phyloP scores from a whole-genome alignment of 306 rosid genomes.

The Gillenia trifoliata region DNA sequence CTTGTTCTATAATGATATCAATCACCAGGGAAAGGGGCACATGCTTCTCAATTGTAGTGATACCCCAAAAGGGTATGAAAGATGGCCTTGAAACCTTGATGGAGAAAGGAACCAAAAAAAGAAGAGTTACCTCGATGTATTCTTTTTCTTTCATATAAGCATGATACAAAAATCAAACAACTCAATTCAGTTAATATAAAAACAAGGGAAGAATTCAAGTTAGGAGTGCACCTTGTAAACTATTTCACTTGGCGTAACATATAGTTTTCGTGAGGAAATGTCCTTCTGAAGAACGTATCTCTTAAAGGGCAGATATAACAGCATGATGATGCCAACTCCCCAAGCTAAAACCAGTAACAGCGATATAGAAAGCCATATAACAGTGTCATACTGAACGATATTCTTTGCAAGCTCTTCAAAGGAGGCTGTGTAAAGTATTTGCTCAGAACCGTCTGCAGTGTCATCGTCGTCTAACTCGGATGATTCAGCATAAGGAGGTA shows the following conservation, averaged over 20 bases:
- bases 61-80: constrained; percentile 73
- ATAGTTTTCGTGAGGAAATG: constrained; percentile 63
- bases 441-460: constrained; percentile 41
- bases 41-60: constrained; percentile 53
- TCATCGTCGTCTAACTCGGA: constrained; percentile 44
- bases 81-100: constrained; percentile 89
- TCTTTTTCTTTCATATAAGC: not conserved
- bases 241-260: constrained; percentile 70
- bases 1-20: constrained; percentile 87
- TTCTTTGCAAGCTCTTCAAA: constrained; percentile 69
- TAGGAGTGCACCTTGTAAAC: constrained; percentile 60
- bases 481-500: constrained; percentile 44
- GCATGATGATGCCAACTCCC: constrained; percentile 86
- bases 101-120: not conserved
- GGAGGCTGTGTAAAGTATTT: constrained; percentile 62
- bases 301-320: constrained; percentile 73
- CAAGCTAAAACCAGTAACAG: constrained; percentile 80
- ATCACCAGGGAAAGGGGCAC: constrained; percentile 72
- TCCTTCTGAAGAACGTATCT: constrained; percentile 77
- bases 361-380: constrained; percentile 85
- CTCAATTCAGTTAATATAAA: not conserved
- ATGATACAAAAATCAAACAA: not conserved
- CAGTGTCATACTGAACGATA: constrained; percentile 62
- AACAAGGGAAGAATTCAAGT: not conserved
- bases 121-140: not conserved